Evolutionary conservation across 352 stramenopile genomes (phyloP).

Genomic region (Blastocystis sp.): DNA sequence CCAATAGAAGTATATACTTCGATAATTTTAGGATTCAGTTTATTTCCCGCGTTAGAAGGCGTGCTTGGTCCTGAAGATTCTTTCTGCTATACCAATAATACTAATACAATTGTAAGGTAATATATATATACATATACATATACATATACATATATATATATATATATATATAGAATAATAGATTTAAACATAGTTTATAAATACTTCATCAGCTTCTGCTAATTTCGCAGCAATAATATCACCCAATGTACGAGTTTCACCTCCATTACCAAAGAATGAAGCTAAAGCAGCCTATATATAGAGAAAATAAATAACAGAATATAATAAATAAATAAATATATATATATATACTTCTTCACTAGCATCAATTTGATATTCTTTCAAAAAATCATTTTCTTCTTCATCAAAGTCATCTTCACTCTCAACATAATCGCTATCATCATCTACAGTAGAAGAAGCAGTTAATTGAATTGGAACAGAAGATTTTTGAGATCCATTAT

Average conservation of each 20-base stretch:
- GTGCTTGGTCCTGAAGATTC: neutral
- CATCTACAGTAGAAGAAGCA: too few relatives aligned
- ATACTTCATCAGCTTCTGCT: neutral
- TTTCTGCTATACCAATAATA: neutral
- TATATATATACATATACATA: too few relatives aligned
- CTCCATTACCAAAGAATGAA: neutral
- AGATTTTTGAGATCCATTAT: constrained; percentile 30
- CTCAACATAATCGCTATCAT: neutral
- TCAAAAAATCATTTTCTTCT: neutral
- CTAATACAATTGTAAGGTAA: too few relatives aligned
- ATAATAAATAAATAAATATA: too few relatives aligned
- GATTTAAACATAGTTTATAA: too few relatives aligned
- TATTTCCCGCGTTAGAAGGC: too few relatives aligned
- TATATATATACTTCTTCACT: too few relatives aligned
- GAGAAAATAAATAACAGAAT: too few relatives aligned
- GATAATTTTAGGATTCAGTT: constrained; percentile 77
- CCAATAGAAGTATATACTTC: constrained; percentile 94
- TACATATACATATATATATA: neutral
- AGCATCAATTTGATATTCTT: neutral
- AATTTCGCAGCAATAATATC: neutral
- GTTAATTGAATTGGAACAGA: neutral
- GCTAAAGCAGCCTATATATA: neutral
- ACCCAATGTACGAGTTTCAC: neutral
- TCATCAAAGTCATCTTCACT: constrained; percentile 3
- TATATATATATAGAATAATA: too few relatives aligned